phyloP scores from a whole-genome alignment of 75 land plant genomes.

The Picea sitchensis region DNA sequence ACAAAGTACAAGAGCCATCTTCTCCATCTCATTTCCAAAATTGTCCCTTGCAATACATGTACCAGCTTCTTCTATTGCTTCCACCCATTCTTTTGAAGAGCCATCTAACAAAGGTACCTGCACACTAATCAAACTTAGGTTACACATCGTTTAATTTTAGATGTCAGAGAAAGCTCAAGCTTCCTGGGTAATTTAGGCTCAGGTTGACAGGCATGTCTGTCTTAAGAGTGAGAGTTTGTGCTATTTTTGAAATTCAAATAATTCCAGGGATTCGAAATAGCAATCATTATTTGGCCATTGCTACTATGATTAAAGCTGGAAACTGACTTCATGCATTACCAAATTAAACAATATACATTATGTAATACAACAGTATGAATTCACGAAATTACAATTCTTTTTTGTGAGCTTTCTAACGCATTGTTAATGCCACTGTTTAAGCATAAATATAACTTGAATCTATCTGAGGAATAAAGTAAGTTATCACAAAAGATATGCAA shows the following conservation, averaged over 20 bases:
- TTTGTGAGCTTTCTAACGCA: background rate
- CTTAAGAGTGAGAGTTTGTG: background rate
- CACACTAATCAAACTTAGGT: background rate
- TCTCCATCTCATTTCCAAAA: slow-evolving; percentile 38
- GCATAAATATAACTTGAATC: background rate
- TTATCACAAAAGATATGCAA: background rate
- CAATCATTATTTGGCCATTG: background rate
- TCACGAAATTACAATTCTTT: background rate
- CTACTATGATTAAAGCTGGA: background rate
- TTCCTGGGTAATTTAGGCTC: background rate
- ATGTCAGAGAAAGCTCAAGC: background rate
- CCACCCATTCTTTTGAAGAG: slow-evolving; percentile 83
- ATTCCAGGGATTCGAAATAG: background rate
- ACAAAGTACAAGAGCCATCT: slow-evolving; percentile 40
- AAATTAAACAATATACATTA: background rate
- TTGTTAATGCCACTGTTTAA: background rate
- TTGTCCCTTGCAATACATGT: slow-evolving; percentile 43
- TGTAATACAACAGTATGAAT: background rate
- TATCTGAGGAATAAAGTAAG: background rate
- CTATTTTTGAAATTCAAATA: background rate
- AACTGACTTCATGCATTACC: background rate
- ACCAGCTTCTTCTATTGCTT: slow-evolving; percentile 74
- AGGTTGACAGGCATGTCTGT: background rate
- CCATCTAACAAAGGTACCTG: slow-evolving; percentile 96
- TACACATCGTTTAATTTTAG: background rate